Conservation (phyloP, 2,329 filamentous ascomycete genomes). For the Cladophialophora chaetospira region DNA sequence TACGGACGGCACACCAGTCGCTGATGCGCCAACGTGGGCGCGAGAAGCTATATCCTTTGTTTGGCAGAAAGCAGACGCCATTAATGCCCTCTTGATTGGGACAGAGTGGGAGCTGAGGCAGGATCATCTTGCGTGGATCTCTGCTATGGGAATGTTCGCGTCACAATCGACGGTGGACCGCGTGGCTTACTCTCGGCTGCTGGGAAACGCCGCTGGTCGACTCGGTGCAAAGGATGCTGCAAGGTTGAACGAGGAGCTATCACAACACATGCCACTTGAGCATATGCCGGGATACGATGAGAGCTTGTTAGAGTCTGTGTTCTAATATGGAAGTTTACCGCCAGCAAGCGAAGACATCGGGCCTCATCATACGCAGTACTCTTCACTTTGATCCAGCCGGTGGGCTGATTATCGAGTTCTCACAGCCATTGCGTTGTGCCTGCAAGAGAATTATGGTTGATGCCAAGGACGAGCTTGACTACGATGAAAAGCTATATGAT, state of each 20-base stretch:
- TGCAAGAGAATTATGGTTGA: too few relatives aligned
- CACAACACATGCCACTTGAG: neutral
- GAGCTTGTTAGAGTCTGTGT: neutral
- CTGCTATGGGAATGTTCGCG: neutral
- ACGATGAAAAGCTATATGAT: too few relatives aligned
- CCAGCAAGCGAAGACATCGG: too few relatives aligned
- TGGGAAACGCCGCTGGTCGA: neutral
- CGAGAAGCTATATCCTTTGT: neutral
- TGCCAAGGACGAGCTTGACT: too few relatives aligned
- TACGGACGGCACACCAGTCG: neutral
- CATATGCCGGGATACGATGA: neutral
- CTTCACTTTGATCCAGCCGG: too few relatives aligned
- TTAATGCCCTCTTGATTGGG: neutral
- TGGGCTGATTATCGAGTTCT: too few relatives aligned
- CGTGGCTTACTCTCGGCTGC: neutral
- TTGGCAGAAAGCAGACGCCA: neutral
- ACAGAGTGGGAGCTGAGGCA: neutral
- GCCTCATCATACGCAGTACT: too few relatives aligned
- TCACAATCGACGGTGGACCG: neutral
- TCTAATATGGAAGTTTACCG: too few relatives aligned
- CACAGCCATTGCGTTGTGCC: too few relatives aligned
- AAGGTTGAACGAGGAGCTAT: neutral
- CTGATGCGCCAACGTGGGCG: neutral
- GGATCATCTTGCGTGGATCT: neutral
- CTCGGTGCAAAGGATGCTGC: neutral